These are phyloP conservation scores for Arabis hirsuta DNA, from an alignment of 345 rosid species.

Conservation along the genomic window DNA sequence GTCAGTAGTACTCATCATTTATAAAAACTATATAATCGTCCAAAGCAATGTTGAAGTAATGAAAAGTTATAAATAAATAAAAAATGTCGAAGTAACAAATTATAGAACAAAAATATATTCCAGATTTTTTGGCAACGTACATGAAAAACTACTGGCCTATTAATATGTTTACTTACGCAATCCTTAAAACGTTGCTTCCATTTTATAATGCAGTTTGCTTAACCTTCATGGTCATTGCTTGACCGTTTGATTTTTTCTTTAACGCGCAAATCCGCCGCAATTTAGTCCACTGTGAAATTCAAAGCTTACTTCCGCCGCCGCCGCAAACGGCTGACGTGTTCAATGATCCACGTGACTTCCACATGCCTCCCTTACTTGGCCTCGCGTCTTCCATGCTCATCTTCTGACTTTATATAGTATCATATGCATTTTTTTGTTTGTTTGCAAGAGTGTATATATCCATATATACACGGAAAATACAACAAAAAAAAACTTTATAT, in stretches of 20 bases:
- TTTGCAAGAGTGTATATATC: too few relatives aligned
- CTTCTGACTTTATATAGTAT: neutral
- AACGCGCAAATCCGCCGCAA: conserved; percentile 6
- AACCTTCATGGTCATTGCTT: neutral
- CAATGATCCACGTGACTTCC: conserved; percentile 30
- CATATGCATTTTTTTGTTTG: too few relatives aligned
- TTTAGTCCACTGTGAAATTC: conserved; percentile 15
- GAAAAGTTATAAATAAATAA: too few relatives aligned
- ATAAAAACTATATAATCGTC: neutral
- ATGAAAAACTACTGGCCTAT: neutral
- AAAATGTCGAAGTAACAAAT: too few relatives aligned
- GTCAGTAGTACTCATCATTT: neutral
- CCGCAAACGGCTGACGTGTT: conserved; percentile 24
- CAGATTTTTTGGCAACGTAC: neutral
- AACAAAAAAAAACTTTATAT: too few relatives aligned
- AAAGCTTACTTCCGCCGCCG: conserved; percentile 33
- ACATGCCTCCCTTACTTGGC: conserved; percentile 33
- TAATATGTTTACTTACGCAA: neutral
- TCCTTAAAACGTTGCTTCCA: neutral
- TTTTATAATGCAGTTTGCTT: conserved; percentile 9
- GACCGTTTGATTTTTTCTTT: conserved; percentile 5
- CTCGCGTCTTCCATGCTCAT: conserved; percentile 27
- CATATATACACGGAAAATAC: too few relatives aligned
- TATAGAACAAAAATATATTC: too few relatives aligned
- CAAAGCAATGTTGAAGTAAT: too few relatives aligned